phyloP scores from a whole-genome alignment of 768 basidiomycete species.

The Suillus discolor region DNA sequence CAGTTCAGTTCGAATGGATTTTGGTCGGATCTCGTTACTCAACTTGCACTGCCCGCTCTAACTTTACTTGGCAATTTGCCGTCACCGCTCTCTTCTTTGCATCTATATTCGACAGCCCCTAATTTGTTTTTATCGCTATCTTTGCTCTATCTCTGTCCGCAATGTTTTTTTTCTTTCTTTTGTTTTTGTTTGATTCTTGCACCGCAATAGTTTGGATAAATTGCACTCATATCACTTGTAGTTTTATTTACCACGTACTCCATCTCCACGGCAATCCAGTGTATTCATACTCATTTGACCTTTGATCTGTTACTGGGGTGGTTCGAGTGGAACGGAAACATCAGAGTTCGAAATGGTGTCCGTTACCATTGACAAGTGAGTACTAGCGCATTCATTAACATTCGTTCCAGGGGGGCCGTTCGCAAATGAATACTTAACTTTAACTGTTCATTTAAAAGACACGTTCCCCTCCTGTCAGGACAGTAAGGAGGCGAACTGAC shows the following conservation, averaged over 20 bases:
- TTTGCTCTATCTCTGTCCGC: background rate
- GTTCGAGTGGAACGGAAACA: background rate
- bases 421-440: background rate
- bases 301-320: background rate
- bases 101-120: slow-evolving; percentile 6
- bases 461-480: background rate
- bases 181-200: background rate
- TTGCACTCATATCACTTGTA: background rate
- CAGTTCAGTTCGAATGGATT: background rate
- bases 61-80: background rate
- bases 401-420: too few relatives aligned
- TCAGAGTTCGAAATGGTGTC: too few relatives aligned
- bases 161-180: background rate
- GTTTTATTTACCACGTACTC: background rate
- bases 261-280: background rate
- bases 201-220: background rate
- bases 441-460: background rate
- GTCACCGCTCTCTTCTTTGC: background rate
- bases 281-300: background rate
- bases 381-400: background rate
- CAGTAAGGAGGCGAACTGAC: background rate
- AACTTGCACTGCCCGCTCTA: background rate
- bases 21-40: background rate
- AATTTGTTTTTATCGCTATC: slow-evolving; percentile 6
- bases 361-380: background rate